phyloP scores from a whole-genome alignment of 805 yeast genomes.

The Saturnispora halmiae region DNA sequence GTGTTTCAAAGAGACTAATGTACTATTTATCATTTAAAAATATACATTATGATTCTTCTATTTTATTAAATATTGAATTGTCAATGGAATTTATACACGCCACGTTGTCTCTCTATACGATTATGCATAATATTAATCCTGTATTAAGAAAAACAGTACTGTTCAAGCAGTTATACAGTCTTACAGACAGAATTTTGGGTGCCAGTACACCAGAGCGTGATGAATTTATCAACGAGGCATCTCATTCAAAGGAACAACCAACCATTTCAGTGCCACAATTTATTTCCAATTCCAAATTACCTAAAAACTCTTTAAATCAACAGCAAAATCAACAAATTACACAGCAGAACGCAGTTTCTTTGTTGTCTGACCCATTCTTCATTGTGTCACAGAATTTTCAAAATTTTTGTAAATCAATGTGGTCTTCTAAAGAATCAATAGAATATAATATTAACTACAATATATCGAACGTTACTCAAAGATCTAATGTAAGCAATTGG shows the following conservation, averaged over 20 bases:
- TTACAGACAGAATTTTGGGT: conserved; percentile 5
- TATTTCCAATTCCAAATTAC: background rate
- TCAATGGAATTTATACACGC: conserved; percentile 24
- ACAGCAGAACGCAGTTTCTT: conserved; percentile 20
- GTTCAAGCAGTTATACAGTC: conserved; percentile 7
- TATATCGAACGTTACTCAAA: conserved; percentile 1
- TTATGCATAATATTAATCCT: conserved; percentile 25
- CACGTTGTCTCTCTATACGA: conserved; percentile 24
- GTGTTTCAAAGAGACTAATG: conserved; percentile 13
- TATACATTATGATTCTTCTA: conserved; percentile 12
- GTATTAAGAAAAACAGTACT: conserved; percentile 15
- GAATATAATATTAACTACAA: conserved; percentile 4
- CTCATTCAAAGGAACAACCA: background rate
- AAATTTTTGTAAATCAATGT: conserved; percentile 27
- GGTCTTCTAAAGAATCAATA: conserved; percentile 21
- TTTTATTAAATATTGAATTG: conserved; percentile 22
- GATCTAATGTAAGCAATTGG: background rate
- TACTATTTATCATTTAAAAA: conserved; percentile 18
- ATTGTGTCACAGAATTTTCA: conserved; percentile 34
- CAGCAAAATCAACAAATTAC: conserved; percentile 5
- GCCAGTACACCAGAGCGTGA: background rate
- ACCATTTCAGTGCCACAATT: background rate
- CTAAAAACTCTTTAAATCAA: background rate
- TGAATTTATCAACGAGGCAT: background rate
- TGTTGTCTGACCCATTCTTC: conserved; percentile 28